These are phyloP conservation scores for Coniochaeta prunicola DNA, from an alignment of 2,329 filamentous ascomycete species.

Conservation along the genomic window DNA sequence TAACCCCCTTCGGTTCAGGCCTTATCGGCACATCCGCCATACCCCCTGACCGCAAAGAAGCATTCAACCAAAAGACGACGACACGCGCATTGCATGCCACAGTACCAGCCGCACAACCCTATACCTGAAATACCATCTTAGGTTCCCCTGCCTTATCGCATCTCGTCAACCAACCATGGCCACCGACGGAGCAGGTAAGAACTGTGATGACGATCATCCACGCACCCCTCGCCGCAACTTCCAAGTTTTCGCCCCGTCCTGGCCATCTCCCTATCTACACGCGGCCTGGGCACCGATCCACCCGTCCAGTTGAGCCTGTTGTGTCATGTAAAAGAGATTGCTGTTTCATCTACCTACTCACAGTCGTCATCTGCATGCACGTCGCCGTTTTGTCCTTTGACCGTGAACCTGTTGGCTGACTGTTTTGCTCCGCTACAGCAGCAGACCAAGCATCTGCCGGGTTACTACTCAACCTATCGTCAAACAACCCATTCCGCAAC, in stretches of 20 bases:
- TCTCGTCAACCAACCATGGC: background rate
- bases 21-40: background rate
- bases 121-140: background rate
- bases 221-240: slow-evolving; percentile 1
- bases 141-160: background rate
- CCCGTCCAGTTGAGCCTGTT: slow-evolving; percentile 28
- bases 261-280: background rate
- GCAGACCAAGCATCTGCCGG: slow-evolving; percentile 42
- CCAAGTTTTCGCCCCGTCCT: background rate
- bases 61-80: background rate
- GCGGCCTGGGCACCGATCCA: slow-evolving; percentile 20
- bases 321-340: slow-evolving; percentile 38
- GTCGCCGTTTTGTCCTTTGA: slow-evolving; percentile 16
- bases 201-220: slow-evolving; percentile 1
- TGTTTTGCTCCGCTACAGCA: slow-evolving; percentile 16
- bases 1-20: background rate
- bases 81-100: background rate
- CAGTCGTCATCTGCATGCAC: slow-evolving; percentile 34
- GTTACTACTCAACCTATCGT: slow-evolving; percentile 62
- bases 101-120: background rate
- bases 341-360: slow-evolving; percentile 37
- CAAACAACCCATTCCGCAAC: slow-evolving; percentile 78
- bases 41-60: background rate
- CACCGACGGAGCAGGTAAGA: slow-evolving; percentile 5
- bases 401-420: slow-evolving; percentile 11